Conservation (phyloP, 108 stramenopile species). For the Bacterosira constricta region DNA sequence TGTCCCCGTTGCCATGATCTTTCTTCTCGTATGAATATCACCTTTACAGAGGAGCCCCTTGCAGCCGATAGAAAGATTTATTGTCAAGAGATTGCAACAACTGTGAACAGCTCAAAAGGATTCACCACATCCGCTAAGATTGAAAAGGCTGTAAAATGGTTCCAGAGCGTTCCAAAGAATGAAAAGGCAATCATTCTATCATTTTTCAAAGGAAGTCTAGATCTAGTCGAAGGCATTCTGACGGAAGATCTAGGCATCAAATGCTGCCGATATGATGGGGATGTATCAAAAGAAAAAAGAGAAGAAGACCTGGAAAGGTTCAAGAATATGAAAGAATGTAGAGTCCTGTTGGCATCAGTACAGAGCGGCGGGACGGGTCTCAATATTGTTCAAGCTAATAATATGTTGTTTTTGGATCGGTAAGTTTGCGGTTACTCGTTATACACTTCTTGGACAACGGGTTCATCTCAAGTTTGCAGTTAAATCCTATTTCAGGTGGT, state of each 20-base stretch:
- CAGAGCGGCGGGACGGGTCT: constrained; percentile 54
- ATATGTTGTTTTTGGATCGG: constrained; percentile 52
- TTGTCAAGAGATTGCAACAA: constrained; percentile 20
- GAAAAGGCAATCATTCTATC: constrained; percentile 49
- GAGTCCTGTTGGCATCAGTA: constrained; percentile 49
- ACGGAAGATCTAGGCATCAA: constrained; percentile 31
- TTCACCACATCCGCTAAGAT: constrained; percentile 52
- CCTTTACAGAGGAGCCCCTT: no score
- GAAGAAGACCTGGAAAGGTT: constrained; percentile 32
- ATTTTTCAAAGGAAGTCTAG: constrained; percentile 52
- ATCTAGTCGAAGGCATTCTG: constrained; percentile 53
- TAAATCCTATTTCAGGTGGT: no score
- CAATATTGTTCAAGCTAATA: constrained; percentile 50
- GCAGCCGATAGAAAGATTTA: background rate
- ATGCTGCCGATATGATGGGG: constrained; percentile 53
- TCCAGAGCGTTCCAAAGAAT: constrained; percentile 21
- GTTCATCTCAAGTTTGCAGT: no score
- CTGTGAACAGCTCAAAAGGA: constrained; percentile 6
- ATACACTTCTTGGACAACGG: no score
- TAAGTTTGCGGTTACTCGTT: no score
- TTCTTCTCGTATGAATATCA: constrained; percentile 19
- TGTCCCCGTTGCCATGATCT: constrained; percentile 47
- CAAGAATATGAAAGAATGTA: constrained; percentile 28
- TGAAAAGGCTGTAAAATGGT: constrained; percentile 37
- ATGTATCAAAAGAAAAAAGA: constrained; percentile 34